Evolutionary conservation across 805 yeast species (phyloP), one percentile per base, ranked within the genome.

Genomic region (Yarrowia deformans): DNA sequence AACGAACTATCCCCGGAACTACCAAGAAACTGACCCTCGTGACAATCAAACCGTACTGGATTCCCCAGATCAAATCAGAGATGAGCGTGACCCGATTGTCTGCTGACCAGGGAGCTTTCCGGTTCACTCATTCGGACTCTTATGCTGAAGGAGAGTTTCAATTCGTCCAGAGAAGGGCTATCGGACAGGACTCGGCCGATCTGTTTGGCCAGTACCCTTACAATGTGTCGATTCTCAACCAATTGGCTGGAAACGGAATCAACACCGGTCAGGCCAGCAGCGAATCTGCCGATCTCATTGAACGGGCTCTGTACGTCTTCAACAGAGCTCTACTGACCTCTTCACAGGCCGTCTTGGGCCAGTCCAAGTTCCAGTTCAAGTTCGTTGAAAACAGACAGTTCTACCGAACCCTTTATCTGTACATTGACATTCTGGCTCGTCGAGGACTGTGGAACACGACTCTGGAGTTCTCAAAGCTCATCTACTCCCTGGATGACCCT

Each of bases 361-460:
- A 87, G 13, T 81, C 87, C 19, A 85, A 95, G 70, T 79, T 92
- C 43, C 97, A 97, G 1, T 92, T 86, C 78, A 92, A 88, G 73
- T 83, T 72, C 60, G 90, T 87, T 74, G 83, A 88, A 77, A 93
- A 90, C 77, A 83, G 97, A 71, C 93, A 89, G 74, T 87, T 92
- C 72, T 90, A 90, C 73, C 78, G 92, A 67, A 84, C 92, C 3
- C 73, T 91, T 1, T 91, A 91, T 80, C 84, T 93, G 72, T 88
- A 90, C 74, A 86, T 92, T 69, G 82, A 84, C 13, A 86, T 86
- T 1, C 79, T 93, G 49, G 90, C 92, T 1, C 92, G 90, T 73
- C 85, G 91, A 74, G 90, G 96, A 4, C 90, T 94, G 1, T 87
- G 85, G 74, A 84, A 79, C 70, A 92, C 97, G 0, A 97, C 97